Conservation (phyloP, 176 grass and related monocot genomes). For the Avena atlantica region DNA sequence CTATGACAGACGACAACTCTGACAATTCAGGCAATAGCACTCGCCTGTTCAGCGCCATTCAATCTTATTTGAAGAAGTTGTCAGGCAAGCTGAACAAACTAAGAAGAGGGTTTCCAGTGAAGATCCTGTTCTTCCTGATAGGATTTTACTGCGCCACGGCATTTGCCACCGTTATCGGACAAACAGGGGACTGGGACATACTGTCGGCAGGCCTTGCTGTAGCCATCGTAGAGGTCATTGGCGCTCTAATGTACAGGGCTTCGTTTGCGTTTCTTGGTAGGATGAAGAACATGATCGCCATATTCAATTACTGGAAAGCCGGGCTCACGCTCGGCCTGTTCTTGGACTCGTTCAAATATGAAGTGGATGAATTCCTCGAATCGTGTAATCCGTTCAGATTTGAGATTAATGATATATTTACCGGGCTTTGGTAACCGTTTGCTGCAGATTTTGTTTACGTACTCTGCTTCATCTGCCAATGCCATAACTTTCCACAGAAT, state of each 20-base stretch:
- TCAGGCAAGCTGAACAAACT: slow-evolving; percentile 53
- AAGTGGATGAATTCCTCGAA: slow-evolving; percentile 63
- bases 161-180: slow-evolving; percentile 89
- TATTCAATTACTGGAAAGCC: slow-evolving; percentile 99
- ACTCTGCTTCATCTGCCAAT: neutral
- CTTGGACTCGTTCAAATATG: slow-evolving; percentile 92
- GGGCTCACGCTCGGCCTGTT: slow-evolving; percentile 89
- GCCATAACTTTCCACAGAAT: neutral
- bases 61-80: slow-evolving; percentile 56
- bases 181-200: slow-evolving; percentile 99
- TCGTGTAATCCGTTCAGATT: slow-evolving; percentile 74
- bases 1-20: slow-evolving; percentile 46
- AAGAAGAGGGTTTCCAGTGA: slow-evolving; percentile 63
- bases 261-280: slow-evolving; percentile 63
- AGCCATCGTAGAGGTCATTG: slow-evolving; percentile 85
- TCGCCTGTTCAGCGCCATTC: slow-evolving; percentile 64
- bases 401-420: slow-evolving; percentile 74
- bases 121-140: slow-evolving; percentile 85
- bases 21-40: slow-evolving; percentile 57
- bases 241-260: slow-evolving; percentile 82
- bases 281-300: slow-evolving; percentile 61
- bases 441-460: neutral
- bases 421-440: slow-evolving; percentile 52
- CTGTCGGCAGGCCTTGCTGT: slow-evolving; percentile 87
- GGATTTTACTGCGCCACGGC: slow-evolving; percentile 93